Evolutionary conservation across 768 basidiomycete species (phyloP).

Genomic region (Tylopilus vinaceipallidus): DNA sequence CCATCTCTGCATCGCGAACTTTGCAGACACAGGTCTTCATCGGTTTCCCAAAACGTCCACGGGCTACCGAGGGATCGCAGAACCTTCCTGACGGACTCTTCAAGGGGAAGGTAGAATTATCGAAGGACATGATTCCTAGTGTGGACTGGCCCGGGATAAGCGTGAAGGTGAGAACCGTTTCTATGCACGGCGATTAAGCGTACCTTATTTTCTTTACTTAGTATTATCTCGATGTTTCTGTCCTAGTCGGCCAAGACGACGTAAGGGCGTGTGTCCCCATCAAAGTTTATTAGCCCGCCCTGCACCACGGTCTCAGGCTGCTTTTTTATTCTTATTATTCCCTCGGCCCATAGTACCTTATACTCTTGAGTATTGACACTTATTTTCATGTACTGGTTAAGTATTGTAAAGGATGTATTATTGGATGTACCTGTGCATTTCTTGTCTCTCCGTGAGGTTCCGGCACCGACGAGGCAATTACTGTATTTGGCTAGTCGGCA

Average conservation of each 20-base stretch:
- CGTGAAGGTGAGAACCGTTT: slow-evolving; percentile 52
- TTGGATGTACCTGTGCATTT: not conserved
- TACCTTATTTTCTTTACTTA: slow-evolving; percentile 26
- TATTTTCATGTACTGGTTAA: not conserved
- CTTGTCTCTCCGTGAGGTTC: too few species aligned
- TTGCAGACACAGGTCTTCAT: slow-evolving; percentile 46
- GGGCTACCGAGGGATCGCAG: slow-evolving; percentile 44
- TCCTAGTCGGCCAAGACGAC: slow-evolving; percentile 62
- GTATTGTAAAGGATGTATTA: slow-evolving; percentile 11
- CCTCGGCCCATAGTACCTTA: not conserved
- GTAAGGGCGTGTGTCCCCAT: slow-evolving; percentile 62
- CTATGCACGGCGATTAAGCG: slow-evolving; percentile 6
- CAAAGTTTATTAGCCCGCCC: slow-evolving; percentile 43
- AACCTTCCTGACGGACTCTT: slow-evolving; percentile 66
- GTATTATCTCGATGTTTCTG: slow-evolving; percentile 75
- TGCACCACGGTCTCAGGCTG: not conserved
- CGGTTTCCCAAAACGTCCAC: slow-evolving; percentile 71
- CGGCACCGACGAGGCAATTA: not conserved
- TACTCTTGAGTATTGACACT: too few species aligned
- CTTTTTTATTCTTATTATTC: slow-evolving; percentile 4
- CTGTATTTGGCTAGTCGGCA: slow-evolving; percentile 1
- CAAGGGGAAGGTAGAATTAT: slow-evolving; percentile 55
- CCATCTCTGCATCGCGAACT: slow-evolving; percentile 24
- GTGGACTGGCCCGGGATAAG: slow-evolving; percentile 66
- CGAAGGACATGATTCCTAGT: slow-evolving; percentile 59